phyloP scores from a whole-genome alignment of 768 basidiomycete species.

The Russula brevipes region DNA sequence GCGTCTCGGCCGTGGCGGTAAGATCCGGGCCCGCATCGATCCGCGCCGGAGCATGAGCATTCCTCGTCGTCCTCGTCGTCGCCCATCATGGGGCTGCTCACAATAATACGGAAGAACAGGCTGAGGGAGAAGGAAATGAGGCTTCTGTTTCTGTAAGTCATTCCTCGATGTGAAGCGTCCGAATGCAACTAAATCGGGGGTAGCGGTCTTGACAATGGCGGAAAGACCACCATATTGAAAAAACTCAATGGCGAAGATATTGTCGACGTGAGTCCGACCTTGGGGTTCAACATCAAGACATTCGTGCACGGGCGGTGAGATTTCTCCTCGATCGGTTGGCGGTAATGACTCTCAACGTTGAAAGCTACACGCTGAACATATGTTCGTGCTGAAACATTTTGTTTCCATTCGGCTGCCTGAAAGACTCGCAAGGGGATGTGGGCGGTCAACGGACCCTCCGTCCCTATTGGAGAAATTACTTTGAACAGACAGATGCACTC shows the following conservation, averaged over 20 bases:
- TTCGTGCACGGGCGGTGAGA: constrained; percentile 83
- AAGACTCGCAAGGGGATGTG: constrained; percentile 74
- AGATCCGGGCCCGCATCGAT: neutral
- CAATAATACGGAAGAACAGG: constrained; percentile 94
- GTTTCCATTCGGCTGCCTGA: neutral
- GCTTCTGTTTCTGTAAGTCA: constrained; percentile 77
- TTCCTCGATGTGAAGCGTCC: neutral
- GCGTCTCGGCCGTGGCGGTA: neutral
- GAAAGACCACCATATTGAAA: constrained; percentile 97
- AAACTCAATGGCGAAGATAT: constrained; percentile 93
- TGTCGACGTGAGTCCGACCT: constrained; percentile 79
- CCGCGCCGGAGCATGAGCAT: no score
- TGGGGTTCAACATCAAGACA: constrained; percentile 99
- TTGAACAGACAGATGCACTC: constrained; percentile 95
- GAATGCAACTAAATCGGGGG: neutral
- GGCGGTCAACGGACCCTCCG: constrained; percentile 94
- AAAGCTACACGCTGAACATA: constrained; percentile 73
- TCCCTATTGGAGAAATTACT: constrained; percentile 99
- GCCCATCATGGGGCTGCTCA: constrained; percentile 78
- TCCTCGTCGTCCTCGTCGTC: no score
- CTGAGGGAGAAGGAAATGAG: constrained; percentile 97
- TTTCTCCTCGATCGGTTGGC: neutral
- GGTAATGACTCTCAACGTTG: neutral
- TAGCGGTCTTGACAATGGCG: constrained; percentile 97
- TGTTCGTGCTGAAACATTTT: constrained; percentile 41